These are phyloP conservation scores for Nyctanthes arbortristis DNA, from an alignment of 257 asterid genomes.

Conservation along the genomic window DNA sequence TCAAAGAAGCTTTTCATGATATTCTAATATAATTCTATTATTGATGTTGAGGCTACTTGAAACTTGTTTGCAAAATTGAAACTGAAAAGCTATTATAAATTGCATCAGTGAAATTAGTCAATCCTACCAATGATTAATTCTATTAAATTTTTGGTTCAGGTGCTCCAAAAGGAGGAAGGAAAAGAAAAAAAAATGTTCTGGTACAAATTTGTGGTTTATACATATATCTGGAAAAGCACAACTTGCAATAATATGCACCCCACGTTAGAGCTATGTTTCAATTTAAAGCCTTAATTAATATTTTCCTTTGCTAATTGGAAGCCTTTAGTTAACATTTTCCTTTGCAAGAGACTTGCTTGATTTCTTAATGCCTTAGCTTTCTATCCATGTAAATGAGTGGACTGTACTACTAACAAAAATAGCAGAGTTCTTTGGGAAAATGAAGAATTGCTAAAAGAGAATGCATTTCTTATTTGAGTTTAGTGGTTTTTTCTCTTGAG, in stretches of 20 bases:
- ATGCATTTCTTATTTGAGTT: background rate
- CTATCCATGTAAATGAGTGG: too few relatives aligned
- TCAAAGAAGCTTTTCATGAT: conserved; percentile 1
- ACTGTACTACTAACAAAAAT: background rate
- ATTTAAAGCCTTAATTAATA: too few relatives aligned
- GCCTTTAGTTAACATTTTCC: too few relatives aligned
- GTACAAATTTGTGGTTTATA: conserved; percentile 10
- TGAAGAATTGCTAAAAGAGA: background rate
- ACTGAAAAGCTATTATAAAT: background rate
- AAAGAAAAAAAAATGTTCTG: too few relatives aligned
- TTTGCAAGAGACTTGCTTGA: too few relatives aligned
- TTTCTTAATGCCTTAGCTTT: too few relatives aligned
- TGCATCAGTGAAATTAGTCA: background rate
- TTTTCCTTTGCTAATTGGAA: too few relatives aligned
- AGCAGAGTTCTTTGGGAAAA: background rate
- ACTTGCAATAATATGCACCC: background rate
- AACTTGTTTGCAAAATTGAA: background rate
- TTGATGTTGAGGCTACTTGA: background rate
- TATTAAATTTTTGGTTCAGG: background rate
- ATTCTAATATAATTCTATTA: too few relatives aligned
- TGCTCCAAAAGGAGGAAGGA: too few relatives aligned
- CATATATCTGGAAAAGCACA: background rate
- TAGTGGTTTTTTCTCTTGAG: background rate
- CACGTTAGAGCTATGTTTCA: background rate
- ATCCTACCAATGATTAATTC: background rate